These are phyloP conservation scores for Salix dunnii DNA, from an alignment of 345 rosid species.

Conservation along the genomic window DNA sequence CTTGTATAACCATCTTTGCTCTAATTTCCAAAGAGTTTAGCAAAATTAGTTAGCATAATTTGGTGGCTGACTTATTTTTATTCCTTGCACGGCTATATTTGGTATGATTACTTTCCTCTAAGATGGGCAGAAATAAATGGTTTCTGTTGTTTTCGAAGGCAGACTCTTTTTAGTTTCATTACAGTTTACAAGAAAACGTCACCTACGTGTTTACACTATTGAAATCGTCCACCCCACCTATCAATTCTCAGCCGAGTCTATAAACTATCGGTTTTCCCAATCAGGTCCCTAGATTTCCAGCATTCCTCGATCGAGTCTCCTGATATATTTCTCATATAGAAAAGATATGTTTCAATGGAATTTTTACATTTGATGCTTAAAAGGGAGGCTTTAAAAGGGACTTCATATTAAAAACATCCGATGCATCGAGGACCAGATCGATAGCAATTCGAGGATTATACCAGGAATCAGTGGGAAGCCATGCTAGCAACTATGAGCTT, in stretches of 20 bases:
- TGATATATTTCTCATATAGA: too few species aligned
- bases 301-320: too few species aligned
- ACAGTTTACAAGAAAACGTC: not conserved
- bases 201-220: not conserved
- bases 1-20: not conserved
- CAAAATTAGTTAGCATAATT: not conserved
- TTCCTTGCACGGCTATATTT: not conserved
- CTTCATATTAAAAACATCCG: not conserved
- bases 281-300: not conserved
- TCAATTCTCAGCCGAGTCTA: not conserved
- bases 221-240: not conserved
- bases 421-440: not conserved
- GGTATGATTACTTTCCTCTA: not conserved
- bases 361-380: too few species aligned
- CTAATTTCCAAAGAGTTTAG: not conserved
- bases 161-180: not conserved
- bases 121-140: not conserved
- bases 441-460: too few species aligned
- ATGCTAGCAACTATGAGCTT: too few species aligned
- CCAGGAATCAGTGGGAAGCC: too few species aligned
- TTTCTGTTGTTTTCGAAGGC: not conserved
- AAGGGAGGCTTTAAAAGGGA: not conserved
- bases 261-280: not conserved
- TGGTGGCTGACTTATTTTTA: not conserved
- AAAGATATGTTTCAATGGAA: too few species aligned